Base-by-base conservation (phyloP, 306 rosid species). In the Quercus cerris region DNA sequence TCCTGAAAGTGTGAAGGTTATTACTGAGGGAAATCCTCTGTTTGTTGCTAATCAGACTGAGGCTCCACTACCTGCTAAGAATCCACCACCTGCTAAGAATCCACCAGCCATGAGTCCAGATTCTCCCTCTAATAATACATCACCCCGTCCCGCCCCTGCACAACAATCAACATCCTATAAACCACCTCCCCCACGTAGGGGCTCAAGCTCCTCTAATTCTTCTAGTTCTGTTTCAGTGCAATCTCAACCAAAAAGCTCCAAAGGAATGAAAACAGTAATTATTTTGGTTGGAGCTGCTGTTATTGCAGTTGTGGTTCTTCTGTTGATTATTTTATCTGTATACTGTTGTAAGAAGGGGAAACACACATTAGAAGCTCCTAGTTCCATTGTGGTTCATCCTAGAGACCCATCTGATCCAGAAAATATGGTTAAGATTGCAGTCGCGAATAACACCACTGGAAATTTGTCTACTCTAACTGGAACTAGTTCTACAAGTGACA, bases 351-450 rank as follows among this genome's bases (percentile, higher is more conserved):
- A 78, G 89, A 91, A 81, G 77, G 77, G 79, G 77, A 87, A 82
- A 59, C 55, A 35, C 27, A 71, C 78, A 11, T 49, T 22, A 9
- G 88, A 86, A 61, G 86, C 79, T 78, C 84, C 89, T 56, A 83
- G 81, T 83, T 85, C 94, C 18, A 58, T 91, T 66, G 91, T 93
- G 80, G 82, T 89, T 80, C 97, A 93, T 75, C 94, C 97, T 2
- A 71, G 88, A 57, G 90, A 88, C 58, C 88, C 86, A 57, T 89
- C 91, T 68, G 91, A 85, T 83, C 87, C 81, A 31, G 85, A 75
- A 41, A 88, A 86, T 46, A 12, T 80, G 80, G 70, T 88, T 72
- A 91, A 91, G 85, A 75, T 88, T 83, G 85, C 94, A 5, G 89
- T 91, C 77, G 81, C 91, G 2, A 86, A 81, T 73, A 86, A 82